A percentile compares a stretch with the other conserved stretches of the same genome.
Conservation (phyloP, 1,139 yeast species). For the Yamadazyma mexicana region DNA sequence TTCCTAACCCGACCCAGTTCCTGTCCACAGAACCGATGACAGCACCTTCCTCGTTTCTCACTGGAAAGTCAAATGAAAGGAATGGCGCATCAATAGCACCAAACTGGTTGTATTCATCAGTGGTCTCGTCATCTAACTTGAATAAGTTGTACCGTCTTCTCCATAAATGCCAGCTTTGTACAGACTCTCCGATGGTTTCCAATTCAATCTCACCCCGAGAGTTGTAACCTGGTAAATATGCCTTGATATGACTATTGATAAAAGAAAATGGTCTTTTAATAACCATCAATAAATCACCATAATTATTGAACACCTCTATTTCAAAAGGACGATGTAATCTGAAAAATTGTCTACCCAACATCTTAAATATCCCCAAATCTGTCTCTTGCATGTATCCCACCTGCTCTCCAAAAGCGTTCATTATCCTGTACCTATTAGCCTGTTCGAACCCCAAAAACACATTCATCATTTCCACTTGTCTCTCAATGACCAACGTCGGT, state of each 20-base stretch:
- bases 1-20: slow-evolving; percentile 92
- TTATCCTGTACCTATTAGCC: slow-evolving; percentile 73
- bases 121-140: slow-evolving; percentile 44
- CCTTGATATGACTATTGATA: slow-evolving; percentile 84
- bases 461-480: slow-evolving; percentile 87
- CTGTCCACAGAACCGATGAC: slow-evolving; percentile 80
- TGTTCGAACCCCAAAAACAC: slow-evolving; percentile 88
- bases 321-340: slow-evolving; percentile 84
- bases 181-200: slow-evolving; percentile 76
- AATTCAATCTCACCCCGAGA: slow-evolving; percentile 33
- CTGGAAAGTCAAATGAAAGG: slow-evolving; percentile 83
- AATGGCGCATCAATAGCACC: slow-evolving; percentile 88
- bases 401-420: slow-evolving; percentile 71
- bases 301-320: slow-evolving; percentile 73
- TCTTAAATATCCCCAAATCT: slow-evolving; percentile 68
- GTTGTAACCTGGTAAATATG: slow-evolving; percentile 58
- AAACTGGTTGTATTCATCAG: slow-evolving; percentile 63
- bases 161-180: slow-evolving; percentile 95
- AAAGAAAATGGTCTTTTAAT: slow-evolving; percentile 80
- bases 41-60: slow-evolving; percentile 54
- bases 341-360: slow-evolving; percentile 77
- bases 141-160: slow-evolving; percentile 83
- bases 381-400: slow-evolving; percentile 83
- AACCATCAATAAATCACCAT: slow-evolving; percentile 69
- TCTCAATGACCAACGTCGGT: slow-evolving; percentile 83